Base-by-base conservation (phyloP, 2,329 filamentous ascomycete species). In the Aspergillus clavatus region DNA sequence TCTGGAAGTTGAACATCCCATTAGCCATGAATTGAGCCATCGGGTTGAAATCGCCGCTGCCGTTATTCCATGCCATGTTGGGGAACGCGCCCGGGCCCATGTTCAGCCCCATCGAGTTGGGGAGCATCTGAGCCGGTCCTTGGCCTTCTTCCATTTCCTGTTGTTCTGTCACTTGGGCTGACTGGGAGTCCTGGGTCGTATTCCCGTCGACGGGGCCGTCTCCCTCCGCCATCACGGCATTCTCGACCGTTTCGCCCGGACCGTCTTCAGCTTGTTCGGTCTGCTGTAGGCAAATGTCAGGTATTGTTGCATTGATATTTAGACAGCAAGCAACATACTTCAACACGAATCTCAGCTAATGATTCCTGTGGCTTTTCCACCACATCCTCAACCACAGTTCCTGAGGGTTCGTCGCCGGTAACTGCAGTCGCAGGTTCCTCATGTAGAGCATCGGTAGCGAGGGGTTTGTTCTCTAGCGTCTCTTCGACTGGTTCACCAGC, bases 11-110 rank as follows among this genome's bases (percentile, higher is more conserved):
- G 47, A 65, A 61, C 66, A 72, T 68, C 42, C 63, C 60, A 51
- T 73, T 75, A 29, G 65, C 60, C 71, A 76, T 74, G 54, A 75
- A 74, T 42, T 87, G 84, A 82, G 90, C 87, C 75, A 79, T 78
- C 18, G 86, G 82, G 61, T 82, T 85, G 68, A 87, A 83, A 58
- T 85, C 82, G 46, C 78, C 79, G 51, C 66, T 71, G 47, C 77
- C 76, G 59, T 79, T 80, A 61, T 74, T 53, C 54, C 54, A 85
- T 60, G 76, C 78, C 76, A 83, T 81, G 53, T 74, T 76, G 21
- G 76, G 64, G 54, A 83, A 82, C 51, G 69, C 70, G 48, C 74
- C 65, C 11, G 65, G 56, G 50, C 68, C 68, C 58, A 76, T 73
- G 14, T 71, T 73, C 52, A 71, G 70, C 45, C 66, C 65, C 57